Percentiles rank a stretch among this genome's conserved stretches.
phyloP scores from a whole-genome alignment of 495 filamentous ascomycete species.

The Hypomontagnella submonticulosa region DNA sequence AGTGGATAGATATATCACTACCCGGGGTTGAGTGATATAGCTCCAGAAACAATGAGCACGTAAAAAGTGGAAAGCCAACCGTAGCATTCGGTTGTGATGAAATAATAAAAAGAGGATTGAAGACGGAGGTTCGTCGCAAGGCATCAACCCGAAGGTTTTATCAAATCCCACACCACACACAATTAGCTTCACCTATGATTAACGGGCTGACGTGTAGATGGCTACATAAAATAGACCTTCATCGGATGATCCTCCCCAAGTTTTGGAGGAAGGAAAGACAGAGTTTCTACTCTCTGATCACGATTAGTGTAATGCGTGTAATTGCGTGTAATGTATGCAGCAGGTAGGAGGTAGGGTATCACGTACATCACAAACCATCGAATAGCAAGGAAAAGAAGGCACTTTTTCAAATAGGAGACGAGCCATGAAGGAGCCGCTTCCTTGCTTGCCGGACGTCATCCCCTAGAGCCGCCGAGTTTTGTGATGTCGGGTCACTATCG shows the following conservation, averaged over 20 bases:
- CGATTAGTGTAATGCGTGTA: constrained; percentile 2
- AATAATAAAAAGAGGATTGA: constrained; percentile 14
- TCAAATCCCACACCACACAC: constrained; percentile 8
- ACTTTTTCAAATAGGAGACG: constrained; percentile 9
- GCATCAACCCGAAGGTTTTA: constrained; percentile 19
- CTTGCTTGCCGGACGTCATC: constrained; percentile 32
- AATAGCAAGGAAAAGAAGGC: constrained; percentile 28
- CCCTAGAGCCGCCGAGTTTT: constrained; percentile 38
- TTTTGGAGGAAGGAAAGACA: constrained; percentile 5
- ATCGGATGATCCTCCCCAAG: constrained; percentile 10
- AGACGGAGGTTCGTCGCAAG: constrained; percentile 26
- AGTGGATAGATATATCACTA: constrained; percentile 9
- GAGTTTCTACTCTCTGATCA: background rate
- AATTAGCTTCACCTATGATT: constrained; percentile 13
- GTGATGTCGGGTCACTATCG: constrained; percentile 33
- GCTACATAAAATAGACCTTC: constrained; percentile 13
- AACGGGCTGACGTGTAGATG: background rate
- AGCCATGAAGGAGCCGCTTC: constrained; percentile 32
- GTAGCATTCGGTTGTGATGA: constrained; percentile 30
- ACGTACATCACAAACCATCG: constrained; percentile 29
- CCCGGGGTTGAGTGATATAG: constrained; percentile 3
- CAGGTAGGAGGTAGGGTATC: constrained; percentile 23
- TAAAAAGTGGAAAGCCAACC: constrained; percentile 6
- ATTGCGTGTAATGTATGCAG: constrained; percentile 1
- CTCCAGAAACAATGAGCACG: constrained; percentile 8